Evolutionary conservation across 805 yeast genomes (phyloP).

Genomic region (Kuraishia piskuri): DNA sequence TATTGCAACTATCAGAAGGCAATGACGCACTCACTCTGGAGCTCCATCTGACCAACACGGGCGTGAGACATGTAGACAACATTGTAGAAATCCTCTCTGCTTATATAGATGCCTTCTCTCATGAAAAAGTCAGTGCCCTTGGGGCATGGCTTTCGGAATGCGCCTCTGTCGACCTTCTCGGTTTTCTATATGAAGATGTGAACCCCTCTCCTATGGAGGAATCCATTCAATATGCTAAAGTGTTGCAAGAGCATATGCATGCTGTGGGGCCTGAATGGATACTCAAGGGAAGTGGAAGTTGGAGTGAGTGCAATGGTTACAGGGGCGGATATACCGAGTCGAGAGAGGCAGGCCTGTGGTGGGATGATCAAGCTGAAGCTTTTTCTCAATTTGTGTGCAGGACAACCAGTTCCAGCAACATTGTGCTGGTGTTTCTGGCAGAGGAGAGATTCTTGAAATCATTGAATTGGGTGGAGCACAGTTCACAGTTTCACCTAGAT

Average conservation of each 20-base stretch:
- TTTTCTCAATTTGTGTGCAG: conserved; percentile 25
- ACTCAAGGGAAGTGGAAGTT: conserved; percentile 30
- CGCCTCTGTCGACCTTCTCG: conserved; percentile 35
- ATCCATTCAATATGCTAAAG: conserved; percentile 29
- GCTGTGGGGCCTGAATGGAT: conserved; percentile 27
- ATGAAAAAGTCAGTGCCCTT: conserved; percentile 15
- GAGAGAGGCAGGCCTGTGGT: conserved; percentile 26
- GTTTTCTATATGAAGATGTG: conserved; percentile 32
- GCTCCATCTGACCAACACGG: conserved; percentile 36
- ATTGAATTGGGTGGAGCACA: not conserved
- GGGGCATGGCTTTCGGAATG: conserved; percentile 37
- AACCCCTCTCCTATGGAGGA: conserved; percentile 37
- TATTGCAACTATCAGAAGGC: conserved; percentile 26
- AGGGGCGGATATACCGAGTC: conserved; percentile 23
- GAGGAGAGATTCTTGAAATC: conserved; percentile 8
- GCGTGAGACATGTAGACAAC: conserved; percentile 25
- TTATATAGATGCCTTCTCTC: conserved; percentile 16
- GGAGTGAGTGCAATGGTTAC: conserved; percentile 13
- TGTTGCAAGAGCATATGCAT: conserved; percentile 28
- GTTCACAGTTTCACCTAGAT: conserved; percentile 20
- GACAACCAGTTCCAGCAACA: conserved; percentile 21
- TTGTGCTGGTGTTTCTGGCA: conserved; percentile 27
- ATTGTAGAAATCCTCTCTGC: conserved; percentile 28
- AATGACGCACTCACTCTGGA: conserved; percentile 41
- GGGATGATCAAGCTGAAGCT: conserved; percentile 30